Evolutionary conservation across 352 stramenopile genomes (phyloP).

Genomic region (Phytopythium kandeliae): DNA sequence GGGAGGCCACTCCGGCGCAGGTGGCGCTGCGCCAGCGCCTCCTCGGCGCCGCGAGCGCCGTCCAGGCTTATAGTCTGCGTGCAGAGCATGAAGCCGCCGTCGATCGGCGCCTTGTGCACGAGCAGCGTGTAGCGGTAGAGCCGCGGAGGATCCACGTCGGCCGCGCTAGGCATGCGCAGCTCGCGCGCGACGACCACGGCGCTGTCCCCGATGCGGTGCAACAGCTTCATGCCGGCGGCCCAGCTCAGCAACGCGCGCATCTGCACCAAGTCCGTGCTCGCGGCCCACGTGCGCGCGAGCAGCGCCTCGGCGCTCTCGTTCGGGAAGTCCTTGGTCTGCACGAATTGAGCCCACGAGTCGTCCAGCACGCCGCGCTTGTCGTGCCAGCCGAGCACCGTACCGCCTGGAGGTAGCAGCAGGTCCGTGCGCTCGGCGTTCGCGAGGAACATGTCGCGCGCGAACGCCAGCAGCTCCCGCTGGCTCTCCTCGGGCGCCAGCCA

Average conservation of each 20-base stretch:
- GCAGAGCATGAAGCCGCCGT: conserved; percentile 19
- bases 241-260: conserved; percentile 23
- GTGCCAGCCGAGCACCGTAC: conserved; percentile 36
- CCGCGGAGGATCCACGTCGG: conserved; percentile 23
- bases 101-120: conserved; percentile 15
- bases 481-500: conserved; percentile 10
- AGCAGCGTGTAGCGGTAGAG: conserved; percentile 22
- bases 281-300: conserved; percentile 28
- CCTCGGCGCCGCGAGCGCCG: conserved; percentile 5
- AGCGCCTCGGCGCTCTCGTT: conserved; percentile 19
- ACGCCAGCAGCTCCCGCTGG: conserved; percentile 11
- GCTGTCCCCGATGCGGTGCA: conserved; percentile 17
- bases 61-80: conserved; percentile 27
- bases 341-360: conserved; percentile 35
- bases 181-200: conserved; percentile 21
- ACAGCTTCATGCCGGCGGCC: conserved; percentile 30
- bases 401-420: conserved; percentile 6
- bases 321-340: conserved; percentile 37
- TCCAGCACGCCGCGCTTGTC: conserved; percentile 30
- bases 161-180: conserved; percentile 20
- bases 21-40: conserved; percentile 19
- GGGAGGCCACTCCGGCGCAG: conserved; percentile 12
- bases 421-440: conserved; percentile 16
- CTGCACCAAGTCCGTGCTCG: conserved; percentile 18
- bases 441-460: conserved; percentile 20